These are phyloP conservation scores for Penicillium hesseltinei DNA, from an alignment of 2,329 filamentous ascomycete species.

Conservation along the genomic window DNA sequence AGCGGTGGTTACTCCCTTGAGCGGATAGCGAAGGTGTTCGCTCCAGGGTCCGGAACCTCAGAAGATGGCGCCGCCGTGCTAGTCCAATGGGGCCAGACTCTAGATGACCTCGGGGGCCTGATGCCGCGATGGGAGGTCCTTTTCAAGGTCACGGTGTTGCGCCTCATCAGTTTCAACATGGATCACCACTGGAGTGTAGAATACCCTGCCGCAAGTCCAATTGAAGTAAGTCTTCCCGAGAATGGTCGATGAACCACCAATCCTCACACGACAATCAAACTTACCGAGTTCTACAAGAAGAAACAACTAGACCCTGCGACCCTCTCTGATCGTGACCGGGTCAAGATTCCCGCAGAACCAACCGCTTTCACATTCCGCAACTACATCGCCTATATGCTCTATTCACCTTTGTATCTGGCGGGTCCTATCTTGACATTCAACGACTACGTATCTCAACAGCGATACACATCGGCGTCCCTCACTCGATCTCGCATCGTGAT, in stretches of 20 bases:
- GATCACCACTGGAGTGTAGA: conserved; percentile 93
- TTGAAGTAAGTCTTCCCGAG: conserved; percentile 67
- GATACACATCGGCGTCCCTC: conserved; percentile 70
- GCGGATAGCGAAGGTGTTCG: conserved; percentile 57
- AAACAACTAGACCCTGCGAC: conserved; percentile 90
- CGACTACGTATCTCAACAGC: conserved; percentile 87
- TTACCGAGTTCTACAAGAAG: conserved; percentile 67
- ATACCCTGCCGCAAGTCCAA: conserved; percentile 59
- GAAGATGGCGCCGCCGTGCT: conserved; percentile 45
- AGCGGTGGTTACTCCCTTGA: conserved; percentile 72
- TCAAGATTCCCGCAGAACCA: conserved; percentile 69
- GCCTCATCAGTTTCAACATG: conserved; percentile 93
- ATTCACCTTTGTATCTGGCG: conserved; percentile 87
- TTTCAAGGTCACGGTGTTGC: conserved; percentile 92
- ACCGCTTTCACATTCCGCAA: conserved; percentile 76
- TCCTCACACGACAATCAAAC: background rate
- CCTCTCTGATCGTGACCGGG: conserved; percentile 84
- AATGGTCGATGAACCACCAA: background rate
- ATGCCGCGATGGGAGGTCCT: conserved; percentile 92
- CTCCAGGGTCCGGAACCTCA: conserved; percentile 30
- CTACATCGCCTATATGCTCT: conserved; percentile 85
- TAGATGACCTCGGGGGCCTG: conserved; percentile 81
- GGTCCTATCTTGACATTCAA: conserved; percentile 97
- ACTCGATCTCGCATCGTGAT: conserved; percentile 68
- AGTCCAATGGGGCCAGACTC: conserved; percentile 63